Base-by-base conservation (phyloP, 1,139 yeast species). In the Pichia sp. region DNA sequence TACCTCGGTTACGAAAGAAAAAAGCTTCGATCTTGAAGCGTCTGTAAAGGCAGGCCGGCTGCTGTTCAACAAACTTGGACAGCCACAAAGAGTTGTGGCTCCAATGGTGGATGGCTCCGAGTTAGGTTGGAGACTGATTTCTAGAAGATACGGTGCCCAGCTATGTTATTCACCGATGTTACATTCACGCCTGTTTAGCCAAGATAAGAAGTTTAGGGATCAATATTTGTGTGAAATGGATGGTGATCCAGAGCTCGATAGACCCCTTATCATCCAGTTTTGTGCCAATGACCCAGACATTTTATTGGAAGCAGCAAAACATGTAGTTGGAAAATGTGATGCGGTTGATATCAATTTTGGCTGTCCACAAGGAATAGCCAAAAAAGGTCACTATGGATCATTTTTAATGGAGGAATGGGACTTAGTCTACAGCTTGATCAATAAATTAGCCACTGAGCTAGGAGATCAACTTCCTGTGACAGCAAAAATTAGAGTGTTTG, bases 101-200 rank as follows among this genome's bases (percentile, higher is more conserved):
- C 99, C 99, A 1, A 93, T 95, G 98, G 99, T 95, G 11, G 99
- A 95, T 70, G 98, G 90, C 63, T 84, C 93, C 2, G 99, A 95
- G 66, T 77, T 93, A 34, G 99, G 97, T 1, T 95, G 99, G 98
- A 79, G 99, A 62, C 79, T 90, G 16, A 72, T 95, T 19, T 88
- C 96, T 2, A 77, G 98, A 57, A 77, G 80, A 60, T 86, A 92
- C 66, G 99, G 99, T 1, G 99, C 99, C 0, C 89, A 92, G 5
- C 74, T 95, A 45, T 90, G 97, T 65, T 95, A 92, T 65, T 89
- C 99, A 0, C 99, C 99, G 2, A 95, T 95, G 99, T 81, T 87
- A 62, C 98, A 95, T 70, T 96, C 99, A 4, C 77, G 92, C 52
- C 73, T 90, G 44, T 95, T 95, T 72, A 95, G 95, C 30, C 87